Conservation (phyloP, 192 early-diverging fungal species). For the Coemansia sp. region DNA sequence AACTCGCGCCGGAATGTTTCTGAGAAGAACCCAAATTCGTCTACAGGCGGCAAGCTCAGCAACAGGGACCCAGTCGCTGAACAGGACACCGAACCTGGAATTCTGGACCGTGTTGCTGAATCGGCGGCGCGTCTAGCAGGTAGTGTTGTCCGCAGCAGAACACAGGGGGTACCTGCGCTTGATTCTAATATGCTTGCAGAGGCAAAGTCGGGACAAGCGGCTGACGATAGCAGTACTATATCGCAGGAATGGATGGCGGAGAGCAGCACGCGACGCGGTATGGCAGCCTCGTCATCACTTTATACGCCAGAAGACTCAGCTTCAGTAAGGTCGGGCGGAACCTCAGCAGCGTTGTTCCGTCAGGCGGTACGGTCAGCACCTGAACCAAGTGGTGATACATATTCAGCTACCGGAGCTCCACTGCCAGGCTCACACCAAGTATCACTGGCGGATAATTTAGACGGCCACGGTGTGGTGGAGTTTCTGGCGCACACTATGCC, state of each 20-base stretch:
- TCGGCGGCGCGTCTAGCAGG: slow-evolving; percentile 39
- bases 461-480: slow-evolving; percentile 33
- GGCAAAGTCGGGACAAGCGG: slow-evolving; percentile 21
- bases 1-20: not conserved
- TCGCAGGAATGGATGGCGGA: slow-evolving; percentile 30
- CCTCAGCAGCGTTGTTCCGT: slow-evolving; percentile 72
- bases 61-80: not conserved
- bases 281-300: slow-evolving; percentile 52
- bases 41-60: not conserved
- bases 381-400: not conserved
- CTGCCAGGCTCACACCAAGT: slow-evolving; percentile 85
- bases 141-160: slow-evolving; percentile 11
- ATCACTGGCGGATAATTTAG: slow-evolving; percentile 62
- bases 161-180: slow-evolving; percentile 11
- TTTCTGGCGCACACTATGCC: slow-evolving; percentile 43
- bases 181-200: slow-evolving; percentile 22
- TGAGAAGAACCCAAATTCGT: not conserved
- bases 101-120: slow-evolving; percentile 27
- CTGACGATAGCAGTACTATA: slow-evolving; percentile 7
- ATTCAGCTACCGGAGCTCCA: not conserved
- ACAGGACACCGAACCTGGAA: not conserved
- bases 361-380: slow-evolving; percentile 14
- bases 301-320: not conserved
- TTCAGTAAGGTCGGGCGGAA: slow-evolving; percentile 12
- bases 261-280: slow-evolving; percentile 9